Percentiles rank a stretch among this genome's conserved stretches.
phyloP scores from a whole-genome alignment of 768 basidiomycete genomes.

The Kwoniella bestiolae region DNA sequence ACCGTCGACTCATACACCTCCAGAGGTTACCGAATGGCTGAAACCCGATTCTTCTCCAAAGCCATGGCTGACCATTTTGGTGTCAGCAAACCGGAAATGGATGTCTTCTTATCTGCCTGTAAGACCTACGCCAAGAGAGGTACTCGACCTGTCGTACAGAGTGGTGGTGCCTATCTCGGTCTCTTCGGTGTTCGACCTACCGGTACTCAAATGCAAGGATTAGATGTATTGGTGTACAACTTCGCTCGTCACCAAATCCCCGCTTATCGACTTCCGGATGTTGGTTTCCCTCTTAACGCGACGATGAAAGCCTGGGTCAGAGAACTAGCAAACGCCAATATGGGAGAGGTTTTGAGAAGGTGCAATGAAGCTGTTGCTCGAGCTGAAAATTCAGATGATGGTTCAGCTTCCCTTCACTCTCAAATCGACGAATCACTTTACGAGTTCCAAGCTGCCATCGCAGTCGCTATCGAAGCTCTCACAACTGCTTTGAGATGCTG shows the following conservation, averaged over 20 bases:
- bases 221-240: constrained; percentile 57
- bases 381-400: constrained; percentile 39
- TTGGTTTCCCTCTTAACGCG: constrained; percentile 44
- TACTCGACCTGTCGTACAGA: constrained; percentile 55
- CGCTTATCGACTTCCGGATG: constrained; percentile 58
- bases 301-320: constrained; percentile 49
- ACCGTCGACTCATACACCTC: constrained; percentile 52
- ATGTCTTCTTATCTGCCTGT: constrained; percentile 54
- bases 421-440: constrained; percentile 47
- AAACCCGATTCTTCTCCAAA: constrained; percentile 54
- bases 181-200: constrained; percentile 56
- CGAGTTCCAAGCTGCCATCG: constrained; percentile 55
- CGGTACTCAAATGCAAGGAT: constrained; percentile 30
- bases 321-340: constrained; percentile 43
- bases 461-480: constrained; percentile 56
- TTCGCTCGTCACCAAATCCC: constrained; percentile 58
- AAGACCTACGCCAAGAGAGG: constrained; percentile 58
- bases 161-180: constrained; percentile 55
- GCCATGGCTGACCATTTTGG: constrained; percentile 53
- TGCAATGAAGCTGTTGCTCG: constrained; percentile 45
- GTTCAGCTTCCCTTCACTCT: constrained; percentile 30
- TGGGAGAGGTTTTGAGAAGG: constrained; percentile 46
- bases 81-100: constrained; percentile 54
- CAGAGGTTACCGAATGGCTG: constrained; percentile 56
- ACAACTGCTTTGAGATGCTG: constrained; percentile 48